Base-by-base conservation (phyloP, 495 filamentous ascomycete species). In the Penicillium alfredii region DNA sequence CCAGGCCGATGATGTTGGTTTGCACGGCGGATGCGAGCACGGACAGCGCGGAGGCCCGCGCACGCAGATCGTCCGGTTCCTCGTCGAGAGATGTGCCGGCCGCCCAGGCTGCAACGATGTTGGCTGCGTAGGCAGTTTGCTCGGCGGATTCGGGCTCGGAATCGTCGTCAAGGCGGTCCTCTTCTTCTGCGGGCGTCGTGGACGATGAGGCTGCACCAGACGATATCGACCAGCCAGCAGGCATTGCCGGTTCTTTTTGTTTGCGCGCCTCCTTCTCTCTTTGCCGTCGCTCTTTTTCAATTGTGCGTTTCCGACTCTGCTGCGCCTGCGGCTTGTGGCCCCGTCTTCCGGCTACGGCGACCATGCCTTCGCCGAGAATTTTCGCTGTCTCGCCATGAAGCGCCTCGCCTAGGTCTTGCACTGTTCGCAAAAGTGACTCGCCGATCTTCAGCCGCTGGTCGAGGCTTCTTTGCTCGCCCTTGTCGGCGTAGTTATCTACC, bases 41-140 rank as follows among this genome's bases (percentile, higher is more conserved):
- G 4, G 82, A 84, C 1, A 94, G 58, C 3, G 87, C 86, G 0
- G 86, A 92, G 6, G 85, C 71, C 4, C 88, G 77, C 23, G 88
- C 71, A 9, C 88, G 72, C 2, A 90, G 64, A 49, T 94, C 87
- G 47, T 94, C 88, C 12, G 73, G 68, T 15, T 67, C 56, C 14
- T 60, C 53, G 31, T 69, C 63, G 4, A 50, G 37, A 0, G 74
- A 71, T 1, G 78, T 74, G 33, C 74, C 82, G 26, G 72, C 71
- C 34, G 80, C 76, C 88, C 88, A 94, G 4, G 82, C 82, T 4
- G 70, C 61, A 2, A 93, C 69, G 23, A 93, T 85, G 30, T 73
- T 72, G 10, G 72, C 71, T 0, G 82, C 62, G 8, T 78, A 58
- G 3, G 70, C 72, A 14, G 72, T 61, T 44, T 75, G 69, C 24